These are phyloP conservation scores for Geotrichum histeridarum DNA, from an alignment of 1,139 yeast genomes.

Conservation along the genomic window DNA sequence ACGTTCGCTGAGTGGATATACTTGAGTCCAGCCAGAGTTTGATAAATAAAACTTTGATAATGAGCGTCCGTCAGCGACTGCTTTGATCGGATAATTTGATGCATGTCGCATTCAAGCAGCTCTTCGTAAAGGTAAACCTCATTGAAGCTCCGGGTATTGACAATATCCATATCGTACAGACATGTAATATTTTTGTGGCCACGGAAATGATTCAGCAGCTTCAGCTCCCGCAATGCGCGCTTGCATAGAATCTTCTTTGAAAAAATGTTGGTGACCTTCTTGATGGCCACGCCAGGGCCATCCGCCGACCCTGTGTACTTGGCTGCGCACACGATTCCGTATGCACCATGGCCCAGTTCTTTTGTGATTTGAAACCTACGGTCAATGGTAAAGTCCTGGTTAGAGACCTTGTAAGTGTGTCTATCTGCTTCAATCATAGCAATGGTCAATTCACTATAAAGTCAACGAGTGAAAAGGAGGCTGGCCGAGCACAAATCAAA, in stretches of 20 bases:
- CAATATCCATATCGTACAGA: conserved; percentile 86
- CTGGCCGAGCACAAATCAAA: no score
- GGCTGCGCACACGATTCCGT: conserved; percentile 94
- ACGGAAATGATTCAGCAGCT: conserved; percentile 81
- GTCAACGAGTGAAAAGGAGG: no score
- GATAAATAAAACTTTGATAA: conserved; percentile 87
- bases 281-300: conserved; percentile 59
- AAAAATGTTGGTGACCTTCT: conserved; percentile 85
- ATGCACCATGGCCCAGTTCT: conserved; percentile 87
- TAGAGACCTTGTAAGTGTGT: conserved; percentile 22
- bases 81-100: conserved; percentile 88
- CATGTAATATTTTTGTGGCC: conserved; percentile 71
- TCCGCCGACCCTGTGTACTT: conserved; percentile 65
- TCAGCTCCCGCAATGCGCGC: conserved; percentile 82
- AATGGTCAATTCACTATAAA: no score
- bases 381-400: conserved; percentile 21
- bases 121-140: conserved; percentile 92
- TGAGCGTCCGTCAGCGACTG: conserved; percentile 94
- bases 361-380: conserved; percentile 20
- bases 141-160: conserved; percentile 77
- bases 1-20: conserved; percentile 96
- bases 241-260: conserved; percentile 83
- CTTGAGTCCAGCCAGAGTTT: conserved; percentile 86
- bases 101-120: conserved; percentile 97
- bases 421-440: conserved; percentile 20